Conservation (phyloP, 805 yeast species). For the Candida dajiaensis region DNA sequence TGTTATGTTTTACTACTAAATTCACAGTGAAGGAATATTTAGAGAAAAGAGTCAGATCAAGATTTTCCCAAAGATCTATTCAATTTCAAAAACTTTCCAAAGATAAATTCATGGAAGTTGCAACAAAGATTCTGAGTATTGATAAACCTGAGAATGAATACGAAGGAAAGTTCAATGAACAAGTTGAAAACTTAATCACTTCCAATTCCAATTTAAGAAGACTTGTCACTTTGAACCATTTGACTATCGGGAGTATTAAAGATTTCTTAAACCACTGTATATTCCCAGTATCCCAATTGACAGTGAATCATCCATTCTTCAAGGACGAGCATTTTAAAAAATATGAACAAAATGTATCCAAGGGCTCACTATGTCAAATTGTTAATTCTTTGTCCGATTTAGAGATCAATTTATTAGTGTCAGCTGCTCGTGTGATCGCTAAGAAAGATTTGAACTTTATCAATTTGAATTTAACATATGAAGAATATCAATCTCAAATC, state of each 20-base stretch:
- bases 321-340: conserved; percentile 18
- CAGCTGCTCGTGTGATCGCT: conserved; percentile 66
- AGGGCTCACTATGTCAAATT: conserved; percentile 20
- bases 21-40: conserved; percentile 72
- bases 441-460: conserved; percentile 53
- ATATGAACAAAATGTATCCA: conserved; percentile 25
- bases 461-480: conserved; percentile 71
- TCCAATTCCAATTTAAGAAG: conserved; percentile 29
- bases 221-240: conserved; percentile 40
- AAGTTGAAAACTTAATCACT: conserved; percentile 26
- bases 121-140: conserved; percentile 33
- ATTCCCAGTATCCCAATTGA: conserved; percentile 34
- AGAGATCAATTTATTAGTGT: conserved; percentile 65
- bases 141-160: conserved; percentile 24
- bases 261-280: conserved; percentile 40
- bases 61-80: conserved; percentile 79
- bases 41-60: conserved; percentile 85
- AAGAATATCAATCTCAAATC: conserved; percentile 62
- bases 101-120: conserved; percentile 46
- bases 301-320: conserved; percentile 23
- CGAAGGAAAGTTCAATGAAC: conserved; percentile 39
- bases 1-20: conserved; percentile 73
- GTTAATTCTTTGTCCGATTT: conserved; percentile 52
- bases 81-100: conserved; percentile 42
- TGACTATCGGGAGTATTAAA: conserved; percentile 53